A percentile compares a stretch with the other conserved stretches of the same genome.
These are phyloP conservation scores for Moricandia moricandioides DNA, from an alignment of 345 rosid genomes.

Conservation along the genomic window DNA sequence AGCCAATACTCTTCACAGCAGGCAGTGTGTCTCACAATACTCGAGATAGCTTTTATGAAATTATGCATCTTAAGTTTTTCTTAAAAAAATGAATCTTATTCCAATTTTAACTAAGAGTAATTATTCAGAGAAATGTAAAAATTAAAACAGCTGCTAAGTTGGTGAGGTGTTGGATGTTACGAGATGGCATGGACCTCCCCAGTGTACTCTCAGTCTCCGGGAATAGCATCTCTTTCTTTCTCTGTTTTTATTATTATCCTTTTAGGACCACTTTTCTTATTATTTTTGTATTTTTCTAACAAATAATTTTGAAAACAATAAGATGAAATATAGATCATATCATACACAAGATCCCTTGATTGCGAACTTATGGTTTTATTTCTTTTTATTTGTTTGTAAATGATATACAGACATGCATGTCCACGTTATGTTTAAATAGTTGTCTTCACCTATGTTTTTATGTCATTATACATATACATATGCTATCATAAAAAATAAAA, in stretches of 20 bases:
- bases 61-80: neutral
- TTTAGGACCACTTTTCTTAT: constrained; percentile 22
- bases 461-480: neutral
- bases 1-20: neutral
- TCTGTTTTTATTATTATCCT: neutral
- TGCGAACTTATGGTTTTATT: neutral
- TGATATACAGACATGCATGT: neutral
- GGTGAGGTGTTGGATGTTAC: constrained; percentile 12
- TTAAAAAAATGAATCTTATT: neutral
- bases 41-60: neutral
- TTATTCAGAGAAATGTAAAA: neutral
- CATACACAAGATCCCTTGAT: neutral
- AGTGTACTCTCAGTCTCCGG: constrained; percentile 21
- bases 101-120: neutral
- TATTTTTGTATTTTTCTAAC: neutral
- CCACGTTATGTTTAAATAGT: neutral
- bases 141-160: constrained; percentile 17
- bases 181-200: constrained; percentile 30
- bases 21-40: neutral
- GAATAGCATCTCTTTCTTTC: constrained; percentile 26
- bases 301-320: neutral
- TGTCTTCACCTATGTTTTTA: neutral
- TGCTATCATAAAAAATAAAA: neutral
- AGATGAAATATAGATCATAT: neutral
- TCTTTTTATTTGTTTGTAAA: neutral